Percentiles rank a stretch among this genome's conserved stretches.
phyloP scores from a whole-genome alignment of 257 asterid genomes.

The Solanum chmielewskii region DNA sequence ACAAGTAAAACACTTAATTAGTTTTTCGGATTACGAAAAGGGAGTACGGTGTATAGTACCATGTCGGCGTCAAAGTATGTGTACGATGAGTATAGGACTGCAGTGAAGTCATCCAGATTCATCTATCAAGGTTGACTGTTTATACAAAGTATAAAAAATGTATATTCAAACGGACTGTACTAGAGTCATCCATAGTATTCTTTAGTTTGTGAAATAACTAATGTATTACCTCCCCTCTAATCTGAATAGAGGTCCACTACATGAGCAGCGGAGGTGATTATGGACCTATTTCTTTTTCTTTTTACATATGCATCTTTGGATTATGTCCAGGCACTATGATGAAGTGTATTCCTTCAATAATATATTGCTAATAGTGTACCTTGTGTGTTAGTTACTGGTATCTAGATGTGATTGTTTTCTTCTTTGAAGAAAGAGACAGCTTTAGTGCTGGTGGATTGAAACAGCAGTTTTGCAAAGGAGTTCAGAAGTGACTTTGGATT shows the following conservation, averaged over 20 bases:
- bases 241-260: background rate
- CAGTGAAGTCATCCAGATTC: background rate
- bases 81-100: background rate
- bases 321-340: background rate
- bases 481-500: background rate
- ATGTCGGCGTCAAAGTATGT: background rate
- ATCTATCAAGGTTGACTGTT: background rate
- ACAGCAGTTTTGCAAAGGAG: background rate
- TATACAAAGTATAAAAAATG: background rate
- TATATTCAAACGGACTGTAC: background rate
- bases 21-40: background rate
- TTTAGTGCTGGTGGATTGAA: background rate
- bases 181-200: background rate
- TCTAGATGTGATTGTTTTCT: background rate
- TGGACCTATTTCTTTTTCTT: background rate
- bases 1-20: background rate
- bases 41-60: background rate
- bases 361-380: background rate
- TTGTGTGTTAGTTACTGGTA: background rate
- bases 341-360: background rate
- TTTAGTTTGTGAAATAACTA: background rate
- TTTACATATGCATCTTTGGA: background rate
- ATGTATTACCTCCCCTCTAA: background rate
- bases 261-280: background rate
- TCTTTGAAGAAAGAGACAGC: background rate